These are phyloP conservation scores for Citrus medica DNA, from an alignment of 345 rosid genomes.

Conservation along the genomic window DNA sequence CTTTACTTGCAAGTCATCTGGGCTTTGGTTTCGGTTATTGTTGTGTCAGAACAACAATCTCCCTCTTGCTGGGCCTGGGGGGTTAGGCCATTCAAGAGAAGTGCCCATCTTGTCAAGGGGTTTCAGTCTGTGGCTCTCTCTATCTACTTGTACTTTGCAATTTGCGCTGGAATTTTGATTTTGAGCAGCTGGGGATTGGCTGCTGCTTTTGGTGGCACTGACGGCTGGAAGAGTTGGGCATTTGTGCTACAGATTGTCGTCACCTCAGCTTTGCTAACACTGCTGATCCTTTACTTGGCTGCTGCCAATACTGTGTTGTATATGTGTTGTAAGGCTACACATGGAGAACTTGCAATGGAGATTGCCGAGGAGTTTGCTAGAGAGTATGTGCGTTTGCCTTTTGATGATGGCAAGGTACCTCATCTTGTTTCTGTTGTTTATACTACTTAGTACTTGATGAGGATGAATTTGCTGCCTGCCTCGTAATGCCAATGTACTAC, in stretches of 20 bases:
- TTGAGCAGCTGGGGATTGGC: slow-evolving; percentile 21
- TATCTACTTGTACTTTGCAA: slow-evolving; percentile 28
- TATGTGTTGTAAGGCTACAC: slow-evolving; percentile 61
- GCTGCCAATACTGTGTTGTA: slow-evolving; percentile 61
- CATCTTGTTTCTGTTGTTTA: slow-evolving; percentile 48
- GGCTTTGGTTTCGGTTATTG: slow-evolving; percentile 46
- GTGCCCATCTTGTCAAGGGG: slow-evolving; percentile 45
- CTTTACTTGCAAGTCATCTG: slow-evolving; percentile 42
- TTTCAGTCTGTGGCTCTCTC: slow-evolving; percentile 40
- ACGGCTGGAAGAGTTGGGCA: slow-evolving; percentile 41
- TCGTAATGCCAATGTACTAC: no score
- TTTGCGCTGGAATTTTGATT: slow-evolving; percentile 20
- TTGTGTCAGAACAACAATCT: slow-evolving; percentile 44
- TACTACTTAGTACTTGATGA: slow-evolving; percentile 3
- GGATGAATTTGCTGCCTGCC: background rate
- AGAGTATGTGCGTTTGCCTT: slow-evolving; percentile 72
- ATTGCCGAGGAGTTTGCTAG: slow-evolving; percentile 69
- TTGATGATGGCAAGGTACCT: slow-evolving; percentile 69
- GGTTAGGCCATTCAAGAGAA: slow-evolving; percentile 55
- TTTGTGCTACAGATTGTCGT: slow-evolving; percentile 46
- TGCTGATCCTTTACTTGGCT: slow-evolving; percentile 31
- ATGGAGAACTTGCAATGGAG: slow-evolving; percentile 70
- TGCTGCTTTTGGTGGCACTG: slow-evolving; percentile 5
- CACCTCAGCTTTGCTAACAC: slow-evolving; percentile 31
- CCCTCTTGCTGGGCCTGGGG: slow-evolving; percentile 68